Base-by-base conservation (phyloP, 2,329 filamentous ascomycete genomes). In the Hymenotorrendiella dingleyae region DNA sequence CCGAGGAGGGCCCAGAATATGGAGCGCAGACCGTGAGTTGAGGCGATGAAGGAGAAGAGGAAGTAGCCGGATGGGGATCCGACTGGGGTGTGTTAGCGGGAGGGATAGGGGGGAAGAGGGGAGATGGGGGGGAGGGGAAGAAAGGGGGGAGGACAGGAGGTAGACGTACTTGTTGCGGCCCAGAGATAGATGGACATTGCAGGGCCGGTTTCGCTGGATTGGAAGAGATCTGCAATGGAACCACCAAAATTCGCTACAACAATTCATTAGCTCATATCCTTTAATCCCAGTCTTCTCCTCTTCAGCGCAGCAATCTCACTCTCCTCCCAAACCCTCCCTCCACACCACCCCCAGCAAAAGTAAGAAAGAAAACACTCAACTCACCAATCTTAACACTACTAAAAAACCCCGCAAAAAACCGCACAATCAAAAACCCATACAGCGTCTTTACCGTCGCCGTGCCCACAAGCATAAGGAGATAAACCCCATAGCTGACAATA, bases 401-500 rank as follows among this genome's bases (percentile, higher is more conserved):
- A 39, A 68, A 70, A 37, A 67, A 63, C 20, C 71, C 71, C 8
- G 68, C 68, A 6, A 72, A 51, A 11, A 72, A 52, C 3, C 70
- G 56, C 3, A 73, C 46, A 0, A 65, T 51, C 6, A 72, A 54
- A 40, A 74, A 71, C 0, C 60, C 63, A 3, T 53, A 63, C 11
- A 72, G 53, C 27, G 52, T 65, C 6, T 67, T 53, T 2, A 67
- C 64, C n/a, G 67, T 55, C 1, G 68, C 67, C 3, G 68, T 68
- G 1, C 58, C 67, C 3, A 70, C 55, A 3, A 72, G 55, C 6
- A 72, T 62, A 1, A 67, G 47, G 2, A 72, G 50, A 43, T 67
- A 70, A 0, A 67, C 56, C 0, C 74, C 73, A 64, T 85, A 82
- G 7, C 68, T 65, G 24, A 56, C 52, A 9, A 69, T 58, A 40